phyloP scores from a whole-genome alignment of 2,329 filamentous ascomycete species.

The Fusarium sp. region DNA sequence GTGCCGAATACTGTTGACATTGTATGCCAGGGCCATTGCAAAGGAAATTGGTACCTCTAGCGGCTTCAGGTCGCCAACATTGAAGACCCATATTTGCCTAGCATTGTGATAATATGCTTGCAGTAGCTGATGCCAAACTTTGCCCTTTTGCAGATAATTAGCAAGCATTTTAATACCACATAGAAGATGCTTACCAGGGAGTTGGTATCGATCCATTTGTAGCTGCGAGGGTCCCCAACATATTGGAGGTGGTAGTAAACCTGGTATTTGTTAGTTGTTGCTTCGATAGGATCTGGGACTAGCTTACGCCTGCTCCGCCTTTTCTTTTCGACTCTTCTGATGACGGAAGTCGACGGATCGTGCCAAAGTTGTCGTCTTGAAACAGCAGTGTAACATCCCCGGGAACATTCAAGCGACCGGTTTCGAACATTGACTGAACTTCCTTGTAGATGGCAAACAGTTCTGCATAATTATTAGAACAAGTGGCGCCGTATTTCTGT shows the following conservation, averaged over 20 bases:
- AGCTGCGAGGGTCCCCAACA: conserved; percentile 72
- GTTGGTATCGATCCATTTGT: conserved; percentile 75
- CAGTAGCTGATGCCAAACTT: conserved; percentile 66
- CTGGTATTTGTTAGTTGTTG: conserved; percentile 47
- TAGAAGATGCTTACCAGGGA: conserved; percentile 58
- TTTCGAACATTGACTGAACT: conserved; percentile 74
- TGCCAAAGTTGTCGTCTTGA: conserved; percentile 75
- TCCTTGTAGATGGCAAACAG: conserved; percentile 78
- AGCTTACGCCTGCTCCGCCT: conserved; percentile 69
- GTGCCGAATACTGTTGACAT: conserved; percentile 63
- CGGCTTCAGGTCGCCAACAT: conserved; percentile 74
- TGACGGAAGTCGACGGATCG: conserved; percentile 70
- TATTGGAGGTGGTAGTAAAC: conserved; percentile 72
- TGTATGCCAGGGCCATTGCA: conserved; percentile 70
- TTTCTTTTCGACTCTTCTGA: conserved; percentile 65
- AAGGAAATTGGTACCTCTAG: conserved; percentile 69
- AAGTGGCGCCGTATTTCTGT: rapidly evolving
- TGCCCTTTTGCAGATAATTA: conserved; percentile 45
- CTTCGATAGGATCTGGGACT: rapidly evolving
- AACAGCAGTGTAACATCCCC: conserved; percentile 75
- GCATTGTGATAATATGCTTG: conserved; percentile 65
- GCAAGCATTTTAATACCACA: rapidly evolving
- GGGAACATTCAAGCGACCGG: conserved; percentile 67
- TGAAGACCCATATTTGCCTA: conserved; percentile 73
- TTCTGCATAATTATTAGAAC: conserved; percentile 55